These are phyloP conservation scores for Talaromyces sp. DNA, from an alignment of 2,329 filamentous ascomycete species.

Conservation along the genomic window DNA sequence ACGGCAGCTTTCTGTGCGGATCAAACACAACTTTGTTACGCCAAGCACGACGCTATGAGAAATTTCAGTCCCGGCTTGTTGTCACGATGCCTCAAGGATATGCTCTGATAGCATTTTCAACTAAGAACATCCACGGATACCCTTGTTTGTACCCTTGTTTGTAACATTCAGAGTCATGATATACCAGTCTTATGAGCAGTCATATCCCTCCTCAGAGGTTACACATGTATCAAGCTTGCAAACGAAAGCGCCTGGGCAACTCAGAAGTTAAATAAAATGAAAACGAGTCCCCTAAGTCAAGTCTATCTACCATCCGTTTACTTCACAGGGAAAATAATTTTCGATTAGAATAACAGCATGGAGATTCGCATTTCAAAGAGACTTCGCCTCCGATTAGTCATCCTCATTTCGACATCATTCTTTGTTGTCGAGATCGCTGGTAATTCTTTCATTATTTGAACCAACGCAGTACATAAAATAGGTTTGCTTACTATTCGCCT, in stretches of 20 bases:
- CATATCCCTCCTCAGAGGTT: not conserved
- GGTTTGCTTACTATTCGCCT: not conserved
- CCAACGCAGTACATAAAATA: not conserved
- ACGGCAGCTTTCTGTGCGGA: not conserved
- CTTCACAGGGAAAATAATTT: no score
- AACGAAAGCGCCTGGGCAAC: not conserved
- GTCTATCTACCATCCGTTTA: no score
- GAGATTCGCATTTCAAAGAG: constrained; percentile 8
- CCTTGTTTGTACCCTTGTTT: not conserved
- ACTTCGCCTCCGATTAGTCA: constrained; percentile 31
- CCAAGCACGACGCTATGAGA: not conserved
- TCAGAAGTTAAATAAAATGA: not conserved
- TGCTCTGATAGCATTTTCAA: not conserved
- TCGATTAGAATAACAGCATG: not conserved
- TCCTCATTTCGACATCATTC: constrained; percentile 44
- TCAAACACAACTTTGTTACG: not conserved
- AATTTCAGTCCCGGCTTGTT: not conserved
- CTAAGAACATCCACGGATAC: not conserved
- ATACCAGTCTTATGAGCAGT: not conserved
- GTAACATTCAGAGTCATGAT: not conserved
- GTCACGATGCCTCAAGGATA: not conserved
- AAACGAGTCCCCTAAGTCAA: not conserved
- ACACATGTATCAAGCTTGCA: not conserved
- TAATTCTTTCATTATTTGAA: constrained; percentile 13
- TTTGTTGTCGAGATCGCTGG: constrained; percentile 45